These are phyloP conservation scores for Hortaea sp. DNA, from an alignment of 2,329 filamentous ascomycete species.

Conservation along the genomic window DNA sequence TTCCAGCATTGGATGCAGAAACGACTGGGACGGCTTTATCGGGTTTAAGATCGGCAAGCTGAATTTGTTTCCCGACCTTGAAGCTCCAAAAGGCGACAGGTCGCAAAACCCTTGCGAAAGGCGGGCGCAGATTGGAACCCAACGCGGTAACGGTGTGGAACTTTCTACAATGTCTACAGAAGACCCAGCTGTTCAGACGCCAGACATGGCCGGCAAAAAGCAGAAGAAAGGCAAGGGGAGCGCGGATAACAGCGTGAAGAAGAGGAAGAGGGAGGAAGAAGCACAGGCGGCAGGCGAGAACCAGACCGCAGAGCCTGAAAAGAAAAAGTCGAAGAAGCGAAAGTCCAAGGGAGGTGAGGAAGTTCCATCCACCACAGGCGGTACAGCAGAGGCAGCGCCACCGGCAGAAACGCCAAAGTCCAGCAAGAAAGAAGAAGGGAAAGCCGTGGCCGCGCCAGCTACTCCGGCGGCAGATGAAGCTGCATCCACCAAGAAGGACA, in stretches of 20 bases:
- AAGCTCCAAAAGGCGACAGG: neutral
- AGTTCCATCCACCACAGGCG: neutral
- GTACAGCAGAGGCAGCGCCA: neutral
- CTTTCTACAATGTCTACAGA: conserved; percentile 12
- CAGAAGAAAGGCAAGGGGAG: conserved; percentile 33
- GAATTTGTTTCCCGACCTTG: too few relatives aligned
- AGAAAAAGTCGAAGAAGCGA: conserved; percentile 13
- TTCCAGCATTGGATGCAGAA: too few relatives aligned
- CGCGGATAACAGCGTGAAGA: conserved; percentile 22
- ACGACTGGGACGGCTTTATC: too few relatives aligned
- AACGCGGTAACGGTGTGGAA: neutral
- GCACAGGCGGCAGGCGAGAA: neutral
- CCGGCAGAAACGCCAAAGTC: neutral
- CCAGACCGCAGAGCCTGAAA: conserved; percentile 1
- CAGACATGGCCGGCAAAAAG: conserved; percentile 16
- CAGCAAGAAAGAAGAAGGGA: neutral
- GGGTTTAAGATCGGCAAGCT: too few relatives aligned
- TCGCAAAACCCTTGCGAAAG: neutral
- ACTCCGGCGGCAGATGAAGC: neutral
- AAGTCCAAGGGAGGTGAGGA: conserved; percentile 1
- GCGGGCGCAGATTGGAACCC: neutral
- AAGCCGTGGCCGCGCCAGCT: neutral
- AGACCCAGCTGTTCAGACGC: conserved; percentile 4
- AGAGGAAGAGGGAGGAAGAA: conserved; percentile 4
- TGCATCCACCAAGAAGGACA: neutral